Evolutionary conservation across 73 alveolate species (phyloP).

Genomic region (Stentor coeruleus): DNA sequence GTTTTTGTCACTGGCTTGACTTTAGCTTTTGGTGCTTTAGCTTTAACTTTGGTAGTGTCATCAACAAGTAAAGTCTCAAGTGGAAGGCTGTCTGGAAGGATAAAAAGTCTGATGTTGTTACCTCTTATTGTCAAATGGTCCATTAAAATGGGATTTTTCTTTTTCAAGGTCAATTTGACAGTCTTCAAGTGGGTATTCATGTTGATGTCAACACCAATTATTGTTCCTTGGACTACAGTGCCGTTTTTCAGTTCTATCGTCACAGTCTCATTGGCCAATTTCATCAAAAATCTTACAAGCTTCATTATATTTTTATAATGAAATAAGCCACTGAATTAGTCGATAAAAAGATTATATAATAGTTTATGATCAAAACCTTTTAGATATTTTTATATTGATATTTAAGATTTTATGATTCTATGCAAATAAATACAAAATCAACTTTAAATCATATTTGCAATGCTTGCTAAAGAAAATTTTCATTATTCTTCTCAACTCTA

Average conservation of each 20-base stretch:
- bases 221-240: conserved; percentile 92
- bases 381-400: too few relatives aligned
- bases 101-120: conserved; percentile 89
- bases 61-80: conserved; percentile 76
- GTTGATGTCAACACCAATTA: conserved; percentile 96
- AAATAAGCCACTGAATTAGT: too few relatives aligned
- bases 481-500: too few relatives aligned
- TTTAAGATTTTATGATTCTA: too few relatives aligned
- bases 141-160: conserved; percentile 89
- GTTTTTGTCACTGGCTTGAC: neutral
- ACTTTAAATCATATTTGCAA: too few relatives aligned
- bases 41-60: conserved; percentile 35
- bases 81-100: conserved; percentile 90
- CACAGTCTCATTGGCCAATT: conserved; percentile 94
- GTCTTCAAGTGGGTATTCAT: conserved; percentile 90
- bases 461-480: too few relatives aligned
- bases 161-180: conserved; percentile 74
- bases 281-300: conserved; percentile 93
- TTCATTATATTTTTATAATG: conserved; percentile 77
- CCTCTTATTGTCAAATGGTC: conserved; percentile 99
- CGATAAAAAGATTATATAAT: too few relatives aligned
- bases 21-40: neutral
- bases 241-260: conserved; percentile 98
- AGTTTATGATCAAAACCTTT: too few relatives aligned
- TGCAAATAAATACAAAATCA: too few relatives aligned